Evolutionary conservation across 2,329 filamentous ascomycete species (phyloP), one percentile per base, ranked within the genome.

Genomic region (Knufia fluminis): DNA sequence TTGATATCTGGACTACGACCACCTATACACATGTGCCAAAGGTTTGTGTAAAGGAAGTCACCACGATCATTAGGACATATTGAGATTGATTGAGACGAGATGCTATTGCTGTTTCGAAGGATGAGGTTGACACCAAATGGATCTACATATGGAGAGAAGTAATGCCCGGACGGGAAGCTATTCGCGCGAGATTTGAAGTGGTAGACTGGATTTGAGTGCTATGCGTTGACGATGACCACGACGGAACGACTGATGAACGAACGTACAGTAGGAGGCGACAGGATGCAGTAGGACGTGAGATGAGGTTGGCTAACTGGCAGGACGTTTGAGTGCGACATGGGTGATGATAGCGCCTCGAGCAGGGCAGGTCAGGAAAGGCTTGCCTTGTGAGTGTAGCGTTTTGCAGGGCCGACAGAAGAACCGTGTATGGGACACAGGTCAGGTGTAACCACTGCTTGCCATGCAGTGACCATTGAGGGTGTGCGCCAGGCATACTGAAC

Each of bases 201-300:
- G 40, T 42, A 42, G 14, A 17, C 20, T 26, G 19, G 40, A 26
- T 26, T 2, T n/a, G 40, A 42, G 40, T 42, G 40, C 40, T 42
- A 42, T 42, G 40, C 22, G 23, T 28, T 12, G 26, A 28, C 24
- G 23, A 42, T 26, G 26, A 10, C 19, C 40, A 26, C 20, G 40
- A 42, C 2, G 40, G 40, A 42, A 16, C 14, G 23, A 36, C 10
- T 36, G 33, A 17, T 16, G 33, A 36, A 36, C 40, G 40, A 42
- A 23, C 20, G 24, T 42, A 17, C 22, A 42, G 40, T 42, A 24
- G 19, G 40, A 17, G 24, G 36, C 36, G 36, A 12, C 17, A 17
- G 14, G 22, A 17, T 40, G 36, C 7, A 20, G 16, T 24, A 36
- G 33, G 40, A 36, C 9, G 33, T 36, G 33, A 36, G 7, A 17